Base-by-base conservation (phyloP, 2,329 filamentous ascomycete species). In the Monosporascus sp. region DNA sequence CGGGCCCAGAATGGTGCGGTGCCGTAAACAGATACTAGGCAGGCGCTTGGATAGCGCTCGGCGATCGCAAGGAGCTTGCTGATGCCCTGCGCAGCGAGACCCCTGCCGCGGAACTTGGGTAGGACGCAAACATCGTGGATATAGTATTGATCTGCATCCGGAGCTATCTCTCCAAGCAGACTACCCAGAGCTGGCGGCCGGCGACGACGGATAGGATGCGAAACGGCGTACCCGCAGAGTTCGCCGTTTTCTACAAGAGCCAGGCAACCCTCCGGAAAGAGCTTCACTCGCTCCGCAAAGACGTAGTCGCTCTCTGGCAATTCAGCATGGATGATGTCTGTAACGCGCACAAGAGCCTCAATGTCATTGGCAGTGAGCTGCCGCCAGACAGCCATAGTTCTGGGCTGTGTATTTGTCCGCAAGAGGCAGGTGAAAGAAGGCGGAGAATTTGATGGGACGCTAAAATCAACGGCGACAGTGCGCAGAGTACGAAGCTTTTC, bases 71-170 rank as follows among this genome's bases (percentile, higher is more conserved):
- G 53, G 1, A 68, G 53, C 31, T 39, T 65, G 4, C 52, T n/a
- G 4, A 71, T 55, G 15, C 57, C 57, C 15, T 60, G 53, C 1
- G 49, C 50, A 5, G 68, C 70, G 8, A 57, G 54, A 1, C 69
- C 67, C 2, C 46, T 51, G 1, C 67, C 65, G 11, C 69, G 66
- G 4, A 61, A 54, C 17, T 38, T 46, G 1, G 63, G 63, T 9
- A 69, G 52, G 36, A 73, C 55, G 20, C 64, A 69, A 6, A 73
- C 48, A 52, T 72, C 70, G 55, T 72, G 70, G 18, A 73, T 67
- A 54, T 72, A 72, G 49, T 69, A 72, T 56, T 70, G 65, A 50
- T 70, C 61, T 18, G 67, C 68, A 7, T 66, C 60, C 1, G 49
- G 27, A 2, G 64, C 27, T 22, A 72, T 66, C 35, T 55, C 51